Evolutionary conservation across 805 yeast genomes (phyloP), one percentile per base, ranked within the genome.

Genomic region (Metschnikowia santaceciliae): DNA sequence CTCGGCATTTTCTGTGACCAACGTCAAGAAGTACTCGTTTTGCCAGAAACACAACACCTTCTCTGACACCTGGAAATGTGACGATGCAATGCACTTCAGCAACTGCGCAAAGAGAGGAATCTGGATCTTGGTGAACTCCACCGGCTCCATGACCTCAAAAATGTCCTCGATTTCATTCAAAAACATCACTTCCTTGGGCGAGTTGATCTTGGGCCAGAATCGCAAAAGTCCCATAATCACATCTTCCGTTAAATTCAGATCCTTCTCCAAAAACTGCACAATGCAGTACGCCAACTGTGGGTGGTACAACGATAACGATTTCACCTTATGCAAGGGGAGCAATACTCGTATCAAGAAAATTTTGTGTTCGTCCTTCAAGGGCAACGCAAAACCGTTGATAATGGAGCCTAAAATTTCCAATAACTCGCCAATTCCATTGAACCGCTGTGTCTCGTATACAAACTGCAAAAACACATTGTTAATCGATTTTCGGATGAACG

Each of bases 271-370:
- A 68, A 94, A 94, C 71, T 94, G 99, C 30, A 94, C 95, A 38
- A 94, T 88, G 72, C 99, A 94, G 70, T 94, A 94, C 6, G 98
- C 96, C 58, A 94, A 78, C 69, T 94, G 99, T 35, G 98, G 97
- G 66, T 94, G 99, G 68, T 92, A 94, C 55, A 92, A 74, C 7
- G 96, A 86, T 51, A 94, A 76, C 48, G 94, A 82, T 66, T 91
- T 86, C 15, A 89, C 92, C 68, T 94, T 92, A 69, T 94, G 99
- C 67, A 94, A 73, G 30, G 99, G 99, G 26, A 94, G 77, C 61
- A 94, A 78, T 17, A 92, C 92, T 52, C 96, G 78, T 33, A 88
- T 83, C 55, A 94, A 71, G 61, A 94, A 94, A 13, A 88, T 83
- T 69, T 94, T 94, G 70, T 94, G 99, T 69, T 94, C 99, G 61